Evolutionary conservation across 768 basidiomycete species (phyloP).

Genomic region (Termitomyces heimii): DNA sequence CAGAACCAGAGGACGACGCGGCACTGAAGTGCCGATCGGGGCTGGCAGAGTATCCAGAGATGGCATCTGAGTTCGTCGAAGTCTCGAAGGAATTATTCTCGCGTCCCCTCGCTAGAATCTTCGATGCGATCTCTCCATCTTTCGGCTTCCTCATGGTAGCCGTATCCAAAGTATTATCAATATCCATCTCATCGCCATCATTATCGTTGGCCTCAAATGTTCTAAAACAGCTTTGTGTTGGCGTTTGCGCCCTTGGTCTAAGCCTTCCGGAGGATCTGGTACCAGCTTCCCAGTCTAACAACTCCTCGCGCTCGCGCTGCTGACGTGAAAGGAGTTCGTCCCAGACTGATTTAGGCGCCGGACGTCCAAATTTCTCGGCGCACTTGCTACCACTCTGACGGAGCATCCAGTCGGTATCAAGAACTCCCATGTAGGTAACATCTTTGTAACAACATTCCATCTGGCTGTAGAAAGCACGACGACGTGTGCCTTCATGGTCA

Average conservation of each 20-base stretch:
- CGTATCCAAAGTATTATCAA: background rate
- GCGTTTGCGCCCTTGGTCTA: slow-evolving; percentile 1
- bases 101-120: background rate
- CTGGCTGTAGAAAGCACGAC: slow-evolving; percentile 45
- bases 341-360: slow-evolving; percentile 43
- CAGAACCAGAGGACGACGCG: slow-evolving; percentile 1
- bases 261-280: background rate
- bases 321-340: slow-evolving; percentile 59
- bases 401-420: slow-evolving; percentile 57
- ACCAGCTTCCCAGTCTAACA: slow-evolving; percentile 44
- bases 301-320: slow-evolving; percentile 48
- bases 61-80: slow-evolving; percentile 1
- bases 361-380: slow-evolving; percentile 12
- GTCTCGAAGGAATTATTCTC: background rate
- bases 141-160: background rate
- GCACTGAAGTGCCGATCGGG: background rate
- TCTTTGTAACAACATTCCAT: slow-evolving; percentile 47
- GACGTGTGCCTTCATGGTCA: slow-evolving; percentile 55
- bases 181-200: background rate
- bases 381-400: slow-evolving; percentile 6
- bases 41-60: slow-evolving; percentile 1
- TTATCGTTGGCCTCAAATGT: background rate
- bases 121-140: background rate
- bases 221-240: slow-evolving; percentile 3
- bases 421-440: slow-evolving; percentile 51